These are phyloP conservation scores for Papiliotrema terrestris DNA, from an alignment of 1,284 basidiomycete species.

Conservation along the genomic window DNA sequence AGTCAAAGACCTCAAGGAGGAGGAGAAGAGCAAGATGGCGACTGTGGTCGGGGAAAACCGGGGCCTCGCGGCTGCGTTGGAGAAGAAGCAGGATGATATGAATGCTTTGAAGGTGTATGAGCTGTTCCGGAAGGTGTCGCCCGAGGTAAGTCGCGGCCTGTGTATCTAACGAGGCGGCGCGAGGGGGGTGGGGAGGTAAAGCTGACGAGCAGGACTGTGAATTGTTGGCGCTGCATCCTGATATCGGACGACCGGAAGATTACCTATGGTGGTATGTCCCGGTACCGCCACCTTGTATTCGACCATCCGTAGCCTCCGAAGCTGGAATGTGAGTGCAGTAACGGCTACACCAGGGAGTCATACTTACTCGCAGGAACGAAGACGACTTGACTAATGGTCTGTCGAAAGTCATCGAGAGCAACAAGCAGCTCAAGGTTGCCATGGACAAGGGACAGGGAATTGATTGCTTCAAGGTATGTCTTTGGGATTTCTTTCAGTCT, in stretches of 20 bases:
- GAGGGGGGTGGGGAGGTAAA: no score
- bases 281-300: constrained; percentile 95
- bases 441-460: constrained; percentile 84
- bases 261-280: constrained; percentile 99
- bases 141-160: constrained; percentile 60
- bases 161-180: not conserved
- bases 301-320: constrained; percentile 95
- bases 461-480: constrained; percentile 76
- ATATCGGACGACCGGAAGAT: constrained; percentile 89
- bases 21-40: constrained; percentile 80
- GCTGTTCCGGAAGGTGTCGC: constrained; percentile 87
- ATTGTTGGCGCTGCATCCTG: constrained; percentile 83
- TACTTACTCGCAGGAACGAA: constrained; percentile 68
- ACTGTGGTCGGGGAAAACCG: constrained; percentile 82
- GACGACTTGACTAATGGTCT: constrained; percentile 98
- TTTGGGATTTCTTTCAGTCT: not conserved
- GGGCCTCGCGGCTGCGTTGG: constrained; percentile 78
- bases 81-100: constrained; percentile 88
- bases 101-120: constrained; percentile 93
- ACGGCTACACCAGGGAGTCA: not conserved
- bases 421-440: constrained; percentile 87
- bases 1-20: constrained; percentile 81
- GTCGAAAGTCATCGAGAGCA: constrained; percentile 94
- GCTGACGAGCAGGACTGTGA: constrained; percentile 73
- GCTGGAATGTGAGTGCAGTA: constrained; percentile 60